Evolutionary conservation across 352 stramenopile genomes (phyloP).

Genomic region (Phytophthora pluvialis): DNA sequence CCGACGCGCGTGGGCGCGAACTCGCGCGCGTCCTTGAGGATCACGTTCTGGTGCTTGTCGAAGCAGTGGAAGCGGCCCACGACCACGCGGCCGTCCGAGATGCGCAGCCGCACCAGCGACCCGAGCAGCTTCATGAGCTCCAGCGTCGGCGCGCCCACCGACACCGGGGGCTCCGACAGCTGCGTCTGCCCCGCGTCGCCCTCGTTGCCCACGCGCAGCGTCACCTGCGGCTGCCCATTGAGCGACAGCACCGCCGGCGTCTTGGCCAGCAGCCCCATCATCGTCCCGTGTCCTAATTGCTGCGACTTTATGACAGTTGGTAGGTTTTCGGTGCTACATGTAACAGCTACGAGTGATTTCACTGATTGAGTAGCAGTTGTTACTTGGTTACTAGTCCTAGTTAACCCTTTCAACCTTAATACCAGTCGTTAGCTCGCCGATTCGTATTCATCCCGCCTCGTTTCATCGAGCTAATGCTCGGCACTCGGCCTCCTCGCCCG

Average conservation of each 20-base stretch:
- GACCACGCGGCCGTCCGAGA: slow-evolving; percentile 74
- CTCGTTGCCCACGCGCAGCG: slow-evolving; percentile 24
- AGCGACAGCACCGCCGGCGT: slow-evolving; percentile 64
- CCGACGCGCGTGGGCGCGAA: slow-evolving; percentile 46
- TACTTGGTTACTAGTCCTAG: too few species aligned
- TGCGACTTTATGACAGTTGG: too few species aligned
- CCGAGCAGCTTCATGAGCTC: slow-evolving; percentile 70
- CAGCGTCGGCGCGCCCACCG: slow-evolving; percentile 54
- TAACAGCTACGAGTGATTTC: too few species aligned
- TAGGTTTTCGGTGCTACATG: too few species aligned
- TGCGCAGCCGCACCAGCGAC: slow-evolving; percentile 61
- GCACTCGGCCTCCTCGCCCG: slow-evolving; percentile 11
- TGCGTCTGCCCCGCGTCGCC: slow-evolving; percentile 22
- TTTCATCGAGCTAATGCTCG: slow-evolving; percentile 14
- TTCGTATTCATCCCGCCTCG: slow-evolving; percentile 10
- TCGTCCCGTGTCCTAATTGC: slow-evolving; percentile 1
- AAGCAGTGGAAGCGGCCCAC: slow-evolving; percentile 79
- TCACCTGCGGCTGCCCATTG: slow-evolving; percentile 63
- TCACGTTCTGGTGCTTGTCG: slow-evolving; percentile 86
- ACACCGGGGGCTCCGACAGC: slow-evolving; percentile 15
- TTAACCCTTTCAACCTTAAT: too few species aligned
- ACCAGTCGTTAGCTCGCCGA: slow-evolving; percentile 18
- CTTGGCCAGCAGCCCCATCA: slow-evolving; percentile 34
- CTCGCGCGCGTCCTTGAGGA: slow-evolving; percentile 73
- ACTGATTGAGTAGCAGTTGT: too few species aligned